Percentiles rank a stretch among this genome's conserved stretches.
These are phyloP conservation scores for Lycium barbarum DNA, from an alignment of 257 asterid species.

Conservation along the genomic window DNA sequence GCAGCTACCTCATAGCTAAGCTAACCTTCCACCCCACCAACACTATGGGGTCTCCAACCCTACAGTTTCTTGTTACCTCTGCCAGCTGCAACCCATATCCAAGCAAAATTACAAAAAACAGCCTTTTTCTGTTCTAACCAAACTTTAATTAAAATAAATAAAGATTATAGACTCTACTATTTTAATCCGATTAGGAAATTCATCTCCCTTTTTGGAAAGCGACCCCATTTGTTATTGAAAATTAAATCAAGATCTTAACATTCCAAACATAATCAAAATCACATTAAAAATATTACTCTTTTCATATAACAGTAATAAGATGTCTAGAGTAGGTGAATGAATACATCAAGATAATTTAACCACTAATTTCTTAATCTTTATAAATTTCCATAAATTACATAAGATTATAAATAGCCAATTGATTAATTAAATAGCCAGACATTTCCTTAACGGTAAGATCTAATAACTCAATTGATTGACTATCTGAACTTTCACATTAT, in stretches of 20 bases:
- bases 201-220: neutral
- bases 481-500: too few species aligned
- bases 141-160: neutral
- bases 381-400: too few species aligned
- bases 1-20: neutral
- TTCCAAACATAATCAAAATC: neutral
- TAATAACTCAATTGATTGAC: too few species aligned
- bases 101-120: constrained; percentile 12
- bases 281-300: neutral
- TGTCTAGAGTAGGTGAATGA: neutral
- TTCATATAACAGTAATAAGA: neutral
- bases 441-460: too few species aligned
- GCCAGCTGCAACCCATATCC: constrained; percentile 20
- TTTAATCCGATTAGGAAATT: neutral
- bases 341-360: neutral
- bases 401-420: too few species aligned
- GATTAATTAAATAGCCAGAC: too few species aligned
- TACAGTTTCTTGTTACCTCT: neutral
- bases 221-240: neutral
- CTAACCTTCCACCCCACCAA: neutral
- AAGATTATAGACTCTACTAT: neutral
- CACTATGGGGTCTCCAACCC: neutral
- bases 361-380: neutral
- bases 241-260: neutral
- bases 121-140: neutral